A percentile compares a stretch with the other conserved stretches of the same genome.
phyloP scores from a whole-genome alignment of 2,329 filamentous ascomycete genomes.

The Sclerotinia trifoliorum region DNA sequence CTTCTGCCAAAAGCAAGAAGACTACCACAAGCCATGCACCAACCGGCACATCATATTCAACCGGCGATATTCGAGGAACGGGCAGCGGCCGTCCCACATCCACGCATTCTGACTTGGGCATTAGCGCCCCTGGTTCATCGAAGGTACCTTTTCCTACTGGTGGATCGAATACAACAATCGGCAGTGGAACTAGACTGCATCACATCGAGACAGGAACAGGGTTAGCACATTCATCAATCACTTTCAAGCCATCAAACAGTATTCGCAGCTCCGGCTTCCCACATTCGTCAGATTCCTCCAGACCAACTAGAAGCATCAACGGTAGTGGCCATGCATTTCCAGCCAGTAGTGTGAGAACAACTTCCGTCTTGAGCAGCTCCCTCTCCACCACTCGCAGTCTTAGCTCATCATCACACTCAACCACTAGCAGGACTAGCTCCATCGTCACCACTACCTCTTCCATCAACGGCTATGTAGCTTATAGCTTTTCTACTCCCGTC shows the following conservation, averaged over 20 bases:
- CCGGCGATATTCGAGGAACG: not conserved
- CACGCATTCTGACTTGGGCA: not conserved
- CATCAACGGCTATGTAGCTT: conserved; percentile 12
- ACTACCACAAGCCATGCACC: conserved; percentile 4
- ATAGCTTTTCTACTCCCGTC: conserved; percentile 14
- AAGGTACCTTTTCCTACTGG: conserved; percentile 15
- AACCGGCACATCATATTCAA: conserved; percentile 12
- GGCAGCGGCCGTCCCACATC: conserved; percentile 3
- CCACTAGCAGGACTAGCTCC: not conserved
- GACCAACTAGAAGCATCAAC: not conserved
- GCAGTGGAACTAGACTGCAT: not conserved
- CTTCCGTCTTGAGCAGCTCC: not conserved
- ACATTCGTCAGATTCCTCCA: conserved; percentile 7
- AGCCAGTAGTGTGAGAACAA: not conserved
- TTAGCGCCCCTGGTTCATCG: conserved; percentile 2
- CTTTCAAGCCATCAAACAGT: not conserved
- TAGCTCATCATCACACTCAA: conserved; percentile 3
- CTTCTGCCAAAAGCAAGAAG: conserved; percentile 17
- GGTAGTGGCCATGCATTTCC: not conserved
- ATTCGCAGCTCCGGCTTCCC: not conserved
- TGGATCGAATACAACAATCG: not conserved
- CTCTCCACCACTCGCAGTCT: not conserved
- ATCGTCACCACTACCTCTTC: conserved; percentile 7
- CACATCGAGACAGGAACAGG: not conserved
- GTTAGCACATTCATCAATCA: not conserved